phyloP scores from a whole-genome alignment of 1,139 yeast genomes.

The Taphrina flavorubra region DNA sequence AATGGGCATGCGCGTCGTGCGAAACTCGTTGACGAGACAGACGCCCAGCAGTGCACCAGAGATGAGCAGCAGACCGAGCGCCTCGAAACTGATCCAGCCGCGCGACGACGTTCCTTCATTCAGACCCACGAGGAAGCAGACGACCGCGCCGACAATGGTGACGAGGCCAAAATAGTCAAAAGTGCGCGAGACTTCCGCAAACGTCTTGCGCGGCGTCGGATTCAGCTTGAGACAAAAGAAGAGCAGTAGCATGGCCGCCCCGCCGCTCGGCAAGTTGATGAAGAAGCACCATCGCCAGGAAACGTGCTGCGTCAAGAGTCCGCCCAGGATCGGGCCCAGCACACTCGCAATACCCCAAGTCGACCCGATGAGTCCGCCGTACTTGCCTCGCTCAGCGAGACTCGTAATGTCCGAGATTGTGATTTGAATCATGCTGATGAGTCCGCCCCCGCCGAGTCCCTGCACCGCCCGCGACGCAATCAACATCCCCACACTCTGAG shows the following conservation, averaged over 20 bases:
- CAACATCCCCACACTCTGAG: constrained; percentile 63
- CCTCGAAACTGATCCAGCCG: constrained; percentile 63
- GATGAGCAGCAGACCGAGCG: constrained; percentile 60
- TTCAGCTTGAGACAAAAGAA: constrained; percentile 60
- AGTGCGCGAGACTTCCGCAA: constrained; percentile 54
- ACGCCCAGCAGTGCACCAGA: constrained; percentile 58
- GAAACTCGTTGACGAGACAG: constrained; percentile 61
- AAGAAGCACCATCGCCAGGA: constrained; percentile 84
- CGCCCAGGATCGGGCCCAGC: constrained; percentile 72
- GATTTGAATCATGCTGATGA: constrained; percentile 64
- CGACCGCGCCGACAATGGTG: constrained; percentile 56
- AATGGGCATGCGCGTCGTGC: constrained; percentile 57
- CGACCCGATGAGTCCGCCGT: constrained; percentile 59
- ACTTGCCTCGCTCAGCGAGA: constrained; percentile 62
- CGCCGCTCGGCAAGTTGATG: constrained; percentile 72
- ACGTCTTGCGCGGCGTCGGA: constrained; percentile 57
- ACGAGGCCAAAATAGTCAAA: constrained; percentile 61
- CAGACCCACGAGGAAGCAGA: constrained; percentile 58
- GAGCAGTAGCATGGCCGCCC: constrained; percentile 59
- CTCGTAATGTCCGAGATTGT: constrained; percentile 68
- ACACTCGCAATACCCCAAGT: constrained; percentile 65
- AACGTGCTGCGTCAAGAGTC: constrained; percentile 62
- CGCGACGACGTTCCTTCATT: constrained; percentile 60
- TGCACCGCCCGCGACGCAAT: constrained; percentile 74
- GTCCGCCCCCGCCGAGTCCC: constrained; percentile 77